Percentiles rank a stretch among this genome's conserved stretches.
phyloP scores from a whole-genome alignment of 768 basidiomycete species.

The Artomyces pyxidatus region DNA sequence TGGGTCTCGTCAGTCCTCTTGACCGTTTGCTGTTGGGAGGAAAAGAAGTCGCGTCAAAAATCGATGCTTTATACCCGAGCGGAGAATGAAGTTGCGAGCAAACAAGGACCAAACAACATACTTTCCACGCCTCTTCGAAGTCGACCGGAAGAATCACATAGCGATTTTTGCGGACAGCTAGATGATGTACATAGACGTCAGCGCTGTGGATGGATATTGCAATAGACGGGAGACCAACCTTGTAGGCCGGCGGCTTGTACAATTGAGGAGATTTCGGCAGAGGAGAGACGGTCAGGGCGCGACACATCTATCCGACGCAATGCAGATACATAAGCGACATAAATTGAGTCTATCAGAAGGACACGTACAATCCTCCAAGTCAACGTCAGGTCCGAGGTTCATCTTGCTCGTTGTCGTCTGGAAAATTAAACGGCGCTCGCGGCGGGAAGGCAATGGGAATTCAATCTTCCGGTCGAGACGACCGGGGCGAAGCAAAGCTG shows the following conservation, averaged over 20 bases:
- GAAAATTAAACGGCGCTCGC: constrained; percentile 96
- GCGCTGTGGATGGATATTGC: background rate
- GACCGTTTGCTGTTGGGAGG: constrained; percentile 72
- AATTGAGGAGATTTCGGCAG: constrained; percentile 92
- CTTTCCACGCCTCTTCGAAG: constrained; percentile 99
- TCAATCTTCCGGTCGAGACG: constrained; percentile 98
- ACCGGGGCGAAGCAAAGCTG: constrained; percentile 93
- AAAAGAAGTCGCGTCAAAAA: constrained; percentile 4
- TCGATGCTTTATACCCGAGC: constrained; percentile 23
- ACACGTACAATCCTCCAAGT: constrained; percentile 90
- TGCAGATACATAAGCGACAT: too few relatives aligned
- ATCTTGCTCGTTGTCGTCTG: constrained; percentile 96
- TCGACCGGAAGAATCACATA: constrained; percentile 95
- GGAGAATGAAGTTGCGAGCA: constrained; percentile 22
- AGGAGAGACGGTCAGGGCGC: constrained; percentile 90
- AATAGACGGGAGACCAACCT: constrained; percentile 39
- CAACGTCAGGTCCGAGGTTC: constrained; percentile 96
- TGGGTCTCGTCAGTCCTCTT: constrained; percentile 94
- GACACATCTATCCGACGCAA: constrained; percentile 71
- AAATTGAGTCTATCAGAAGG: too few relatives aligned
- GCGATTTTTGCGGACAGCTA: constrained; percentile 96
- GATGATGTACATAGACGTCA: background rate
- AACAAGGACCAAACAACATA: constrained; percentile 57
- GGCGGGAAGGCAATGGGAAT: constrained; percentile 88
- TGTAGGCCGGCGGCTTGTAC: constrained; percentile 96